phyloP scores from a whole-genome alignment of 2,329 filamentous ascomycete genomes.

The Zarea fungicola region DNA sequence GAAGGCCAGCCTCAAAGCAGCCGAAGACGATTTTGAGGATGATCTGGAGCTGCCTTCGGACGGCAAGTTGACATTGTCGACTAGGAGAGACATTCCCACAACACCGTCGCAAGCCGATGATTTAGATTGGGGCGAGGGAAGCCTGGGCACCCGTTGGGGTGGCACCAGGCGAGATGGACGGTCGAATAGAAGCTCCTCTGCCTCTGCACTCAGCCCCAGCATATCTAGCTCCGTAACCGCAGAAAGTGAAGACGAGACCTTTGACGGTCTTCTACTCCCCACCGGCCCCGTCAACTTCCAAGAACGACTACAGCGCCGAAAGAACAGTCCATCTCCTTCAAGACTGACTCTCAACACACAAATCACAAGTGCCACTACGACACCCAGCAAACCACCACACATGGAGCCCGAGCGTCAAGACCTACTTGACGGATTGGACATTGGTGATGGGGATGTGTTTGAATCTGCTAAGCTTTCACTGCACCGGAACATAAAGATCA shows the following conservation, averaged over 20 bases:
- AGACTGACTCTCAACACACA: conserved; percentile 36
- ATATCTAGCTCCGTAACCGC: conserved; percentile 84
- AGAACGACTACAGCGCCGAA: conserved; percentile 68
- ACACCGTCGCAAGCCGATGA: conserved; percentile 65
- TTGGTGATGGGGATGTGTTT: conserved; percentile 78
- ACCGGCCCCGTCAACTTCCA: conserved; percentile 77
- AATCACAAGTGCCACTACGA: conserved; percentile 7
- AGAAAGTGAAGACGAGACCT: conserved; percentile 89
- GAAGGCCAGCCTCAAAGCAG: conserved; percentile 26
- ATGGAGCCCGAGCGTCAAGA: conserved; percentile 59
- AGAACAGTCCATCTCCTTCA: conserved; percentile 54
- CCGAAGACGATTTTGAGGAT: conserved; percentile 64
- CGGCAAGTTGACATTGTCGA: conserved; percentile 60
- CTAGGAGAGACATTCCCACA: conserved; percentile 55
- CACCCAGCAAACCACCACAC: conserved; percentile 27
- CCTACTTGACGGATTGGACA: conserved; percentile 79
- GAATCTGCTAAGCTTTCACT: conserved; percentile 74
- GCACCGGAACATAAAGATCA: conserved; percentile 88
- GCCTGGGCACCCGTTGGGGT: conserved; percentile 82
- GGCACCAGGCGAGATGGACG: conserved; percentile 77
- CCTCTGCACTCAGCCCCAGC: conserved; percentile 86
- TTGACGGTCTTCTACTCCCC: conserved; percentile 85
- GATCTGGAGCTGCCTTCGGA: conserved; percentile 68
- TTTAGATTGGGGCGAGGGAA: conserved; percentile 91
- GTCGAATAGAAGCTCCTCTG: conserved; percentile 78